Conservation (phyloP, 495 filamentous ascomycete species). For the Terfezia claveryi region DNA sequence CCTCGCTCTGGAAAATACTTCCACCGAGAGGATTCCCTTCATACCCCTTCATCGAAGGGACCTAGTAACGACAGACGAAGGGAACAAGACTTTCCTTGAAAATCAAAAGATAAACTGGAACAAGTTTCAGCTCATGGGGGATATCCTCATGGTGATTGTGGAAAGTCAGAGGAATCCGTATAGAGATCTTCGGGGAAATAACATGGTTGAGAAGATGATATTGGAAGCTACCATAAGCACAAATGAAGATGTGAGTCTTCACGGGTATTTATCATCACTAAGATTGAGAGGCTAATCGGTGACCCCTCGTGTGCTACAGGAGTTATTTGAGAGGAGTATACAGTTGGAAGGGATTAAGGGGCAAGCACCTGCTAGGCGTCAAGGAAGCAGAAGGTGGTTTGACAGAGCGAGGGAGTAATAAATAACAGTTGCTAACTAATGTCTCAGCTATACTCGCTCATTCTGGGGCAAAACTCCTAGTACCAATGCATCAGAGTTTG, state of each 20-base stretch:
- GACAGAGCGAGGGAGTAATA: not conserved
- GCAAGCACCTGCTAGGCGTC: not conserved
- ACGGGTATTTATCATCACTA: not conserved
- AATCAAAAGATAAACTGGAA: constrained; percentile 80
- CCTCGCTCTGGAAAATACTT: constrained; percentile 87
- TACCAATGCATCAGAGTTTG: too few relatives aligned
- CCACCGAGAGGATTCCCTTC: constrained; percentile 74
- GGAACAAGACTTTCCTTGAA: constrained; percentile 69
- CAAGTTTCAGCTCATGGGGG: constrained; percentile 92
- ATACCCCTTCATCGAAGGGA: constrained; percentile 79
- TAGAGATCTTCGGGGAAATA: constrained; percentile 30
- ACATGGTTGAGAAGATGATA: constrained; percentile 14
- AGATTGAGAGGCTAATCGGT: not conserved
- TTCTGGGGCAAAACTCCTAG: too few relatives aligned
- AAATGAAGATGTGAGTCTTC: constrained; percentile 18
- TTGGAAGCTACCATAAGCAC: constrained; percentile 14
- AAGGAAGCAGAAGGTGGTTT: not conserved
- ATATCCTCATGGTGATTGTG: constrained; percentile 74
- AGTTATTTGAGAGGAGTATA: constrained; percentile 18
- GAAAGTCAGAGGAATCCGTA: constrained; percentile 75
- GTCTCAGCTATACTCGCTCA: too few relatives aligned
- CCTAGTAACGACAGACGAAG: constrained; percentile 75
- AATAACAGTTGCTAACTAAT: not conserved
- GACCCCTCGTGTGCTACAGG: constrained; percentile 8
- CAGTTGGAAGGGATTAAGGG: constrained; percentile 10